Conservation (phyloP, 768 basidiomycete species). For the Pholiota molesta region DNA sequence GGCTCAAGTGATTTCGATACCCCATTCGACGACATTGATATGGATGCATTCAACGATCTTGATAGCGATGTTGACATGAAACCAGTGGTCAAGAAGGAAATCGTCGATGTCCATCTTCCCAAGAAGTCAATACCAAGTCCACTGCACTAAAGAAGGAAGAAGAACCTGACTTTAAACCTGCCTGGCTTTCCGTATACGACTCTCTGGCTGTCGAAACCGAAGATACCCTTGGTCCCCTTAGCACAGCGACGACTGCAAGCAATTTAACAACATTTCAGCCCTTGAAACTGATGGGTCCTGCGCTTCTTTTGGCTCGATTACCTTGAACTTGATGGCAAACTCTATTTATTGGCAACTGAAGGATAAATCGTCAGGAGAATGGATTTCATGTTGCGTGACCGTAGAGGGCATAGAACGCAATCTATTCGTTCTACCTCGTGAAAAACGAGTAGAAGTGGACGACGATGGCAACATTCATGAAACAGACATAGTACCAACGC, state of each 20-base stretch:
- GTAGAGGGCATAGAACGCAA: conserved; percentile 89
- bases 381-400: conserved; percentile 86
- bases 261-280: conserved; percentile 52
- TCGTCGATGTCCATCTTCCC: conserved; percentile 27
- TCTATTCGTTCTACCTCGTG: conserved; percentile 84
- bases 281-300: conserved; percentile 86
- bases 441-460: conserved; percentile 57
- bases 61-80: conserved; percentile 52
- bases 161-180: conserved; percentile 49
- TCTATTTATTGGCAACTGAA: conserved; percentile 90
- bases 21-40: conserved; percentile 56
- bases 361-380: conserved; percentile 68
- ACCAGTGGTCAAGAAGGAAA: conserved; percentile 36
- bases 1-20: conserved; percentile 49
- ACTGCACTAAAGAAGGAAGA: conserved; percentile 36
- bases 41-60: conserved; percentile 64
- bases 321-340: conserved; percentile 79
- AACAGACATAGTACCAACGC: conserved; percentile 74
- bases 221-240: conserved; percentile 58
- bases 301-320: conserved; percentile 98
- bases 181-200: conserved; percentile 80
- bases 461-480: conserved; percentile 64
- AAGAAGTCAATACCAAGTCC: conserved; percentile 21
- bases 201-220: conserved; percentile 63
- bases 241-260: conserved; percentile 33